These are phyloP conservation scores for Neophaeococcomyces aloes DNA, from an alignment of 2,329 filamentous ascomycete genomes.

Conservation along the genomic window DNA sequence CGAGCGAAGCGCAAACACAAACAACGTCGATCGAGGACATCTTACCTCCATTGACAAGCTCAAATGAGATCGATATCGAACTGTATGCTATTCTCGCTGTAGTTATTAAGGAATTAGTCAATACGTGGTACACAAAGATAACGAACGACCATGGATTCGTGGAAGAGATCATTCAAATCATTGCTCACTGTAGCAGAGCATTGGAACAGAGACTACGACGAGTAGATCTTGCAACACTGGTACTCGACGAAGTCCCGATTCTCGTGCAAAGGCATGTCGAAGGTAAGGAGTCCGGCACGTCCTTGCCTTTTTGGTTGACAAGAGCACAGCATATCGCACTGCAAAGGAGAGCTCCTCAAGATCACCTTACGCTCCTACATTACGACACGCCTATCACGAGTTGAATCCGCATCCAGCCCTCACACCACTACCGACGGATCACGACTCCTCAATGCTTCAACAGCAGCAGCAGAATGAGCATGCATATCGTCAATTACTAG, in stretches of 20 bases:
- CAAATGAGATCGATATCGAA: slow-evolving; percentile 85
- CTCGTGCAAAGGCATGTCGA: slow-evolving; percentile 69
- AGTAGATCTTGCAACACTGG: slow-evolving; percentile 68
- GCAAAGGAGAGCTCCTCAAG: slow-evolving; percentile 50
- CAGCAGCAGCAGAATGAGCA: slow-evolving; percentile 59
- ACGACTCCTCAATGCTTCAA: slow-evolving; percentile 11
- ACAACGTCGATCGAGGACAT: slow-evolving; percentile 65
- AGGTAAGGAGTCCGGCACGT: slow-evolving; percentile 43
- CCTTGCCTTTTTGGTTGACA: slow-evolving; percentile 3
- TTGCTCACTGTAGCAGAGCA: slow-evolving; percentile 81
- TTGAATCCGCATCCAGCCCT: slow-evolving; percentile 71
- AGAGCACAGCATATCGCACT: slow-evolving; percentile 56
- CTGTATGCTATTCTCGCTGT: slow-evolving; percentile 88
- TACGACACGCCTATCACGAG: slow-evolving; percentile 68
- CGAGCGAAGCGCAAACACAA: slow-evolving; percentile 46
- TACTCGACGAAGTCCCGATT: slow-evolving; percentile 80
- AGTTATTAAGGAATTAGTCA: slow-evolving; percentile 78
- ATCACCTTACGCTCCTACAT: slow-evolving; percentile 50
- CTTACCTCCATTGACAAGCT: slow-evolving; percentile 82
- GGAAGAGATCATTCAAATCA: slow-evolving; percentile 75
- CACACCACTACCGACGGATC: slow-evolving; percentile 53
- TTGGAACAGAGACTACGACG: slow-evolving; percentile 76
- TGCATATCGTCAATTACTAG: slow-evolving; percentile 77
- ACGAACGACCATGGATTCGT: slow-evolving; percentile 83
- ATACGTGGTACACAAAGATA: slow-evolving; percentile 87